Percentiles rank a stretch among this genome's conserved stretches.
These are phyloP conservation scores for Conringia planisiliqua DNA, from an alignment of 345 rosid genomes.

Conservation along the genomic window DNA sequence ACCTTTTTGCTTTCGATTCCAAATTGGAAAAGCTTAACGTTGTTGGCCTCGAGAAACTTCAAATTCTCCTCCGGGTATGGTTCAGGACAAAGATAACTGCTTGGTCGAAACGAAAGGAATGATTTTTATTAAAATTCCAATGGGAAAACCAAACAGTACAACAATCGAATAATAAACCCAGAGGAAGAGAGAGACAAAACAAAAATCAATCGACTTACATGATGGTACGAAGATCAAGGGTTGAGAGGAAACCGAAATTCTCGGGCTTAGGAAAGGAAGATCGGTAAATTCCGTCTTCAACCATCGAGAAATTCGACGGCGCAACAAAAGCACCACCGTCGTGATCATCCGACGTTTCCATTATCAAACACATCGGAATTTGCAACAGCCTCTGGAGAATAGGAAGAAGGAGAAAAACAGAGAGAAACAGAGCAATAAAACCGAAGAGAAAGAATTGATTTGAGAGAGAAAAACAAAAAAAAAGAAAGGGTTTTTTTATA, in stretches of 20 bases:
- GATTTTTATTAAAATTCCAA: not conserved
- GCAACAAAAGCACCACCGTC: conserved; percentile 36
- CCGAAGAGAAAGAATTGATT: not conserved
- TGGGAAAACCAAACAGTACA: not conserved
- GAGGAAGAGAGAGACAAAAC: not conserved
- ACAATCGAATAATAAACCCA: not conserved
- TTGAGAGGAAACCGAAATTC: conserved; percentile 55
- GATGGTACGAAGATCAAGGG: conserved; percentile 75
- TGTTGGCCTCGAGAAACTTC: conserved; percentile 51
- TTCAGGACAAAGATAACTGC: conserved; percentile 81
- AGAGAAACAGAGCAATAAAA: conserved; percentile 2
- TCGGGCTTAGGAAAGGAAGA: conserved; percentile 61
- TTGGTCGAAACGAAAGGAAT: not conserved
- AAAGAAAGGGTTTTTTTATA: not conserved
- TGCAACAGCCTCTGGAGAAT: not conserved
- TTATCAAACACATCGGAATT: conserved; percentile 37
- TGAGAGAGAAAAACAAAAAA: not conserved
- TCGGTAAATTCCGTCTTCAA: conserved; percentile 74
- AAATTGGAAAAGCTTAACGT: conserved; percentile 67
- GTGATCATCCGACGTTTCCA: conserved; percentile 25
- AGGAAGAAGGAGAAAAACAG: not conserved
- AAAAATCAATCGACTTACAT: conserved; percentile 40
- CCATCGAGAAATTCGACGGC: conserved; percentile 76
- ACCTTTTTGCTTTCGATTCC: conserved; percentile 79
- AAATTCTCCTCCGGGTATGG: conserved; percentile 76